Evolutionary conservation across 2,329 filamentous ascomycete genomes (phyloP), one percentile per base, ranked within the genome.

Genomic region (Chaetomiaceae sp.): DNA sequence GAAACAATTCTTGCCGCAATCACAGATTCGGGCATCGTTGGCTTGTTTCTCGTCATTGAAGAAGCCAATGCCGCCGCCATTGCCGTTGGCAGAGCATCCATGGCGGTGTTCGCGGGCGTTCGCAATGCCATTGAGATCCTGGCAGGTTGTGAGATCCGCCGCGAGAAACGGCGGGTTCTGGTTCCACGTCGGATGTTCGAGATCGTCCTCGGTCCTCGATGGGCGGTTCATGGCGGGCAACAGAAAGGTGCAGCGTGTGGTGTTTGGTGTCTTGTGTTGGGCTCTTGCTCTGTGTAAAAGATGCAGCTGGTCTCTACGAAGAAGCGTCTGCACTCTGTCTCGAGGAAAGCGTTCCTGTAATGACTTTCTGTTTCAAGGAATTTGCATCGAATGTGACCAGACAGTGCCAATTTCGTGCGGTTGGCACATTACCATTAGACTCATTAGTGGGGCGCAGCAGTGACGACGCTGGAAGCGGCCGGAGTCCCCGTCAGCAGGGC

Each of bases 121-220:
- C 58, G 75, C 69, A 57, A 77, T 76, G 57, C 78, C 78, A 56
- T 80, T 80, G 54, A 80, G 68, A 62, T 81, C 78, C 68, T 79
- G 73, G 59, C 77, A 69, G 36, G 78, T 80, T 23, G 78, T 81
- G 44, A 76, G 64, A 44, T 74, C 70, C 18, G 74, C 63, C 21
- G 76, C 71, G 48, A 80, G 65, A 21, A 70, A 71, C 1, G 75
- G 72, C 29, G 78, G 78, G 65, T 71, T 78, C 67, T 80, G 78
- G 64, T 81, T 81, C 71, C 73, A 80, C 25, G 71, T 69, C 45
- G 74, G 72, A 57, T 78, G 76, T 43, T 71, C 65, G 46, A 67
- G 45, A 66, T 69, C 54, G 44, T 72, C 70, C 59, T 80, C 78
- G 44, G 75, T 78, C 56, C 77, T 73, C 27, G 77, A 78, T 11